phyloP scores from a whole-genome alignment of 345 rosid species.

The Citrus trifoliata region DNA sequence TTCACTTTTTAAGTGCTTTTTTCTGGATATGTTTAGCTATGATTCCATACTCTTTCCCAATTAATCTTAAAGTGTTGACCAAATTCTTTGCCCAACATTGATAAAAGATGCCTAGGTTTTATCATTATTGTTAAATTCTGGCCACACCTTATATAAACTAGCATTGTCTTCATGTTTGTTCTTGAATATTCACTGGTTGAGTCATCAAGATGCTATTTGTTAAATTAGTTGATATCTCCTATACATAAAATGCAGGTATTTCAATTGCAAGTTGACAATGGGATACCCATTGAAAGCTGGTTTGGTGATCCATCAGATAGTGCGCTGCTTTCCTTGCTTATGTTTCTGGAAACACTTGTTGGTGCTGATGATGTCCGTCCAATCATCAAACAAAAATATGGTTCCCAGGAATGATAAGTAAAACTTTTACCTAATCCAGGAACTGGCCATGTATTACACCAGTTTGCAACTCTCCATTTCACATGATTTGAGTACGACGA shows the following conservation, averaged over 20 bases:
- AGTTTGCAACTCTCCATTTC: background rate
- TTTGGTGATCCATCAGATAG: conserved; percentile 22
- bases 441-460: background rate
- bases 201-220: background rate
- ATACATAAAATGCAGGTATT: conserved; percentile 12
- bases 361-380: conserved; percentile 19
- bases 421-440: background rate
- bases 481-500: background rate
- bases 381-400: conserved; percentile 15
- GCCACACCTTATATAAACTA: background rate
- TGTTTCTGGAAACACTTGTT: conserved; percentile 19
- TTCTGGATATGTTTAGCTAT: background rate
- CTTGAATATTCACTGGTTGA: background rate
- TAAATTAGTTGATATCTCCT: background rate
- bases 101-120: background rate
- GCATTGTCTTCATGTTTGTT: background rate
- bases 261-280: conserved; percentile 19
- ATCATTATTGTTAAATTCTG: background rate
- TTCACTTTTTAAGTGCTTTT: background rate
- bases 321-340: conserved; percentile 17
- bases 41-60: background rate
- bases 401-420: background rate
- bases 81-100: background rate
- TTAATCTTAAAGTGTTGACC: background rate
- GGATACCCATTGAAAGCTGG: conserved; percentile 22